Percentiles rank a stretch among this genome's conserved stretches.
These are phyloP conservation scores for Psidium friedrichsthalianum DNA, from an alignment of 345 rosid species.

Conservation along the genomic window DNA sequence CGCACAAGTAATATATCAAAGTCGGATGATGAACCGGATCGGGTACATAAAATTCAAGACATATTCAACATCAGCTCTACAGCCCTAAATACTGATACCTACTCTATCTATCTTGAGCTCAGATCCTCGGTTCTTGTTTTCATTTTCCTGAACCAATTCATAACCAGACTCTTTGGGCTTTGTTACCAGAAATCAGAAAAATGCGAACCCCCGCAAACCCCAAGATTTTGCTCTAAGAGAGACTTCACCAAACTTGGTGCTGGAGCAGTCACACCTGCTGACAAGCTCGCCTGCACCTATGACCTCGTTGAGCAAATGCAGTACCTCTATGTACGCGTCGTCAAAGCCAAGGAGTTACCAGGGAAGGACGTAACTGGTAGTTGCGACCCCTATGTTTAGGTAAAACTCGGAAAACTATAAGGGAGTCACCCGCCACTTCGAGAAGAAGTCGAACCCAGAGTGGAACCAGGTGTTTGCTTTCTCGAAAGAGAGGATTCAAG, in stretches of 20 bases:
- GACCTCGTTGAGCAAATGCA: conserved; percentile 99
- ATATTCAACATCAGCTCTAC: too few species aligned
- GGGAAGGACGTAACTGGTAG: conserved; percentile 75
- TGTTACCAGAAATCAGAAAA: conserved; percentile 4
- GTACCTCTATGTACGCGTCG: conserved; percentile 81
- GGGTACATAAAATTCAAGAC: too few species aligned
- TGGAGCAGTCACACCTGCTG: conserved; percentile 36
- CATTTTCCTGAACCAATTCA: background rate
- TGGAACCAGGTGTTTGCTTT: conserved; percentile 98
- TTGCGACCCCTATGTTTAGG: conserved; percentile 90
- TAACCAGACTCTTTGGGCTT: background rate
- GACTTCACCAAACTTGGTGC: conserved; percentile 94
- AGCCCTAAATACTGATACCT: background rate
- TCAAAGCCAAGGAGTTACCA: conserved; percentile 85
- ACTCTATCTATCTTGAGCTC: background rate
- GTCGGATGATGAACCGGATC: too few species aligned
- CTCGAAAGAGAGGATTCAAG: conserved; percentile 84
- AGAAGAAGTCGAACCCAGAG: conserved; percentile 90
- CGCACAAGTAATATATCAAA: too few species aligned
- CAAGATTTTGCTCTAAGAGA: conserved; percentile 78
- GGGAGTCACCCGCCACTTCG: conserved; percentile 79
- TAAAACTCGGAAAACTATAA: conserved; percentile 81
- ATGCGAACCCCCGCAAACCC: conserved; percentile 70
- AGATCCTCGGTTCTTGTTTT: background rate
- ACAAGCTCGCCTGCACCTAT: conserved; percentile 83